Base-by-base conservation (phyloP, 2,329 filamentous ascomycete genomes). In the Colletotrichum trifolii region DNA sequence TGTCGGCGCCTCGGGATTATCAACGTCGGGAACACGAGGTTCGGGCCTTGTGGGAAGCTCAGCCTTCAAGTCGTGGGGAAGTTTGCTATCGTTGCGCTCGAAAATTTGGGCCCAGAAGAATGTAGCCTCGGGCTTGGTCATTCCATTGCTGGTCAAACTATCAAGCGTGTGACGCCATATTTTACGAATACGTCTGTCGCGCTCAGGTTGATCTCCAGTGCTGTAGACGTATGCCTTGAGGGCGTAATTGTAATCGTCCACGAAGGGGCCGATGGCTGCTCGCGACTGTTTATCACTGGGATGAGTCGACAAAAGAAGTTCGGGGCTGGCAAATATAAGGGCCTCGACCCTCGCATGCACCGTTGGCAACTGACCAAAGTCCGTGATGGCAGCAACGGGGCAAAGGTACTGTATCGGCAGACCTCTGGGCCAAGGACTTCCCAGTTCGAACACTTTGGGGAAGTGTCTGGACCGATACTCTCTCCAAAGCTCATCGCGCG, bases 61-160 rank as follows among this genome's bases (percentile, higher is more conserved):
- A 9, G 13, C 17, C 25, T 35, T 17, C 2, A 62, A 2, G 12
- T 57, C 53, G 9, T 2, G 8, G 2, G 46, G 46, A 8, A 62
- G 34, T 8, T 25, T 35, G 2, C 50, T 5, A 1, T 35, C 6
- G 25, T 11, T 43, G 3, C 33, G 9, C 1, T 17, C 10, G 5
- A 62, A 62, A 2, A 34, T 17, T 4, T 47, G 4, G 7, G 13
- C 8, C 60, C 46, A 62, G n/a, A 57, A 50, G 10, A 34, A 39
- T 6, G 52, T 12, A 12, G 53, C 39, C 17, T 73, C 63, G 2
- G 63, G 63, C n/a, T 65, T 64, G 9, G 70, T 54, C 56, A 1
- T 60, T 34, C 0, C 54, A n/a, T 2, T 0, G 25, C 52, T 46
- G 6, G 33, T 39, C 10, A 62, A 39, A 8, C 42, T 38, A 5